phyloP scores from a whole-genome alignment of 78 protist genomes.

The Mantamonas sphyraenae region DNA sequence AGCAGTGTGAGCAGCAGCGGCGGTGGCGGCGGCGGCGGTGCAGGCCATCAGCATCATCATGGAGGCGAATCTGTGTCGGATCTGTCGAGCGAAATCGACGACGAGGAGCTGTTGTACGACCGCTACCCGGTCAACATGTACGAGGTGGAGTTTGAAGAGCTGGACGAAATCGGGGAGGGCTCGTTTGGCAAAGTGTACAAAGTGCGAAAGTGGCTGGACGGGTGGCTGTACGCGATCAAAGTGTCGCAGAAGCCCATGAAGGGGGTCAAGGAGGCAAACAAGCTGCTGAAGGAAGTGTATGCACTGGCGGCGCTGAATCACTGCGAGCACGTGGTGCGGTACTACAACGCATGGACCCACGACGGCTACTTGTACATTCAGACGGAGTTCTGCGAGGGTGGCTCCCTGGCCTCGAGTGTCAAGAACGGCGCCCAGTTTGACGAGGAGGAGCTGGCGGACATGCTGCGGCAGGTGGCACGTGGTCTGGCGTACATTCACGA shows the following conservation, averaged over 20 bases:
- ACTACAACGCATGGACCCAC: constrained; percentile 31
- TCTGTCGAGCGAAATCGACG: no score
- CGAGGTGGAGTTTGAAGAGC: background rate
- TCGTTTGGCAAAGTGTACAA: constrained; percentile 18
- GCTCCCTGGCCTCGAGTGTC: no score
- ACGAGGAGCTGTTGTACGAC: no score
- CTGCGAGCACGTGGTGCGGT: constrained; percentile 20
- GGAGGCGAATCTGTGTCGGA: no score
- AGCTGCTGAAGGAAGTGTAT: constrained; percentile 13
- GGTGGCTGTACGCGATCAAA: constrained; percentile 20
- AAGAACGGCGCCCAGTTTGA: background rate
- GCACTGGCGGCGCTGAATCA: constrained; percentile 13
- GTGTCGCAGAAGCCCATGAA: background rate
- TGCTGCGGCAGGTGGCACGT: no score
- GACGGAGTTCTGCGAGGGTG: constrained; percentile 30
- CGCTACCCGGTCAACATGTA: no score
- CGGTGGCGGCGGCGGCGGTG: no score
- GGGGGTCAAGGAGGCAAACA: background rate
- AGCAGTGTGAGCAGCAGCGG: no score
- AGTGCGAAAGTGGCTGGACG: constrained; percentile 3
- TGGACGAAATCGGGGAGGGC: constrained; percentile 24
- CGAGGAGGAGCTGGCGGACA: background rate
- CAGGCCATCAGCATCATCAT: no score
- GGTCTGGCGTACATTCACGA: no score
- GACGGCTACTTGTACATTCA: constrained; percentile 22